A percentile compares a stretch with the other conserved stretches of the same genome.
Evolutionary conservation across 345 rosid species (phyloP).

Genomic region (Lumnitzera littorea): DNA sequence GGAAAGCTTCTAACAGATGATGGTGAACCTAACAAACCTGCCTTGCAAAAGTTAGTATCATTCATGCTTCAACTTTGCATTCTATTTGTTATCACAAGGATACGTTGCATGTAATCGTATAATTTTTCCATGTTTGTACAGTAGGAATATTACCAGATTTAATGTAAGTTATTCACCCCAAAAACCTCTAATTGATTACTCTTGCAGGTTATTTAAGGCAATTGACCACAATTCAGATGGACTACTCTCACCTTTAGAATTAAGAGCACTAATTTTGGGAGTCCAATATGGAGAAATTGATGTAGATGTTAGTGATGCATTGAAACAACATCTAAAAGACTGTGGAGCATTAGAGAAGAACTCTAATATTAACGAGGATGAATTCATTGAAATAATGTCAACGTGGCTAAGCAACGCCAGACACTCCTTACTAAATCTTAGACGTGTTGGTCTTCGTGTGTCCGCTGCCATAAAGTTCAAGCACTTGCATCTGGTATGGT

Average conservation of each 20-base stretch:
- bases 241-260: conserved; percentile 2
- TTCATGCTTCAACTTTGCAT: neutral
- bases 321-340: neutral
- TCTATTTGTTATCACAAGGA: neutral
- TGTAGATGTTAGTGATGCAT: neutral
- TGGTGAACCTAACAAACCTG: conserved; percentile 3
- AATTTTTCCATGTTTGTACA: neutral
- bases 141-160: neutral
- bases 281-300: conserved; percentile 5
- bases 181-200: neutral
- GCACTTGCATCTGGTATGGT: neutral
- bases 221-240: conserved; percentile 7
- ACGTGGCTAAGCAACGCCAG: neutral
- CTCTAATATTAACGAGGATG: conserved; percentile 2
- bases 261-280: conserved; percentile 6
- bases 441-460: neutral
- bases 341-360: neutral
- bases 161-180: neutral
- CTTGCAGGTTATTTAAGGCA: conserved; percentile 3
- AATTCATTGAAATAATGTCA: conserved; percentile 2
- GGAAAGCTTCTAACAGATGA: conserved; percentile 5
- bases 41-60: conserved; percentile 2
- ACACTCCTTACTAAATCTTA: neutral
- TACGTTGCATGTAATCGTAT: neutral
- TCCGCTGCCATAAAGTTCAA: neutral